A percentile compares a stretch with the other conserved stretches of the same genome.
Conservation (phyloP, 164 flowering plant species). For the Kalanchoe fedtschenkoi region DNA sequence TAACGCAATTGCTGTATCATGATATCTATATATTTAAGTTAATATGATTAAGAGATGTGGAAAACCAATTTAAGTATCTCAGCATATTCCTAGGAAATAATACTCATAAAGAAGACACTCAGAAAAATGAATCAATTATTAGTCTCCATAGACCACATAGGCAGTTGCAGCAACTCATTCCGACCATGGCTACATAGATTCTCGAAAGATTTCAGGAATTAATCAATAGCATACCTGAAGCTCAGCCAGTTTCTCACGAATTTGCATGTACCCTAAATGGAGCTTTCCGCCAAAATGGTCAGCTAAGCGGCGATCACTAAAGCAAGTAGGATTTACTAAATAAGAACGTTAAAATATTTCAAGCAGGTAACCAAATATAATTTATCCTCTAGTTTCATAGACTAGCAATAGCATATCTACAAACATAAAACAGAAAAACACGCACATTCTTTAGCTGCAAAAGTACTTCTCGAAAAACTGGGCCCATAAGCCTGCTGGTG, state of each 20-base stretch:
- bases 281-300: slow-evolving; percentile 99
- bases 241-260: slow-evolving; percentile 85
- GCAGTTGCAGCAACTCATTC: background rate
- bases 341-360: background rate
- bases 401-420: slow-evolving; percentile 36
- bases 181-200: background rate
- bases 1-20: too few species aligned
- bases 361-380: background rate
- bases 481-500: slow-evolving; percentile 99
- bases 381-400: slow-evolving; percentile 16
- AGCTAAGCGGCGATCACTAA: slow-evolving; percentile 96
- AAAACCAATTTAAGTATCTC: too few species aligned
- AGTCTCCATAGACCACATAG: background rate
- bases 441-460: slow-evolving; percentile 99
- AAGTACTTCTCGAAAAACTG: slow-evolving; percentile 98
- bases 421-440: slow-evolving; percentile 61
- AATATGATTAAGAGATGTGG: too few species aligned
- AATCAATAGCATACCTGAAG: slow-evolving; percentile 52
- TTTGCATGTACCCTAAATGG: slow-evolving; percentile 93
- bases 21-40: too few species aligned
- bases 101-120: too few species aligned
- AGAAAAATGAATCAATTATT: too few species aligned
- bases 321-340: slow-evolving; percentile 4
- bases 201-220: background rate
- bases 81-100: too few species aligned